Evolutionary conservation across 2,329 filamentous ascomycete species (phyloP), one percentile per base, ranked within the genome.

Genomic region (Talaromyces rugulosus): DNA sequence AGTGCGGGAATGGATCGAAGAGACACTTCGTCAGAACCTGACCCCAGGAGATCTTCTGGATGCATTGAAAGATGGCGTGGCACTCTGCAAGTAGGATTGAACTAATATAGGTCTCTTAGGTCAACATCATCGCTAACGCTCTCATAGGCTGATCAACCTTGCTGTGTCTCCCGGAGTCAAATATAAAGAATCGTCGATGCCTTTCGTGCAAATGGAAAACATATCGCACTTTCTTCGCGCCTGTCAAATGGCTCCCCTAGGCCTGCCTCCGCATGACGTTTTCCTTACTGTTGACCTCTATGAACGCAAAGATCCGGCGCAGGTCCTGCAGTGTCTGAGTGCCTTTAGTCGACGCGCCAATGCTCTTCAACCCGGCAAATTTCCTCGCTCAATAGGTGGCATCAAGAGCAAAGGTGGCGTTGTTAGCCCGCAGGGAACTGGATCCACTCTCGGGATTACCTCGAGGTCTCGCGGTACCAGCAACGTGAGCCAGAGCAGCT

Each of bases 131-230:
- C 4, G 16, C 56, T 61, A 42, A 63, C 51, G 3, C 7, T 42
- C 6, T n/a, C 31, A 70, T 66, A 95, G 92, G 72, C 87, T 98
- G 58, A 85, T 91, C 70, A 98, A 96, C 72, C 83, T 94, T 61
- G 77, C 89, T 42, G 90, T 91, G 30, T 85, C 88, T 16, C 90
- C 91, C 0, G 89, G 89, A 34, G 85, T 96, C 78, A 92, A 89
- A 75, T 98, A 90, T 84, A 98, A 98, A 79, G 83, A 89, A 72
- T 96, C 93, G 0, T 80, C 87, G 47, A 98, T 98, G 94, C 95
- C 95, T 0, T 99, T 99, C 74, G 94, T 98, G 47, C 95, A 99
- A 77, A 98, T 98, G 93, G 95, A 99, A 77, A 99, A 99, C 75
- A 97, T 99, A 72, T 96, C 93, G 4, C 91, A 96, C 73, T 99